Evolutionary conservation across 768 basidiomycete genomes (phyloP).

Genomic region (Lactarius vividus): DNA sequence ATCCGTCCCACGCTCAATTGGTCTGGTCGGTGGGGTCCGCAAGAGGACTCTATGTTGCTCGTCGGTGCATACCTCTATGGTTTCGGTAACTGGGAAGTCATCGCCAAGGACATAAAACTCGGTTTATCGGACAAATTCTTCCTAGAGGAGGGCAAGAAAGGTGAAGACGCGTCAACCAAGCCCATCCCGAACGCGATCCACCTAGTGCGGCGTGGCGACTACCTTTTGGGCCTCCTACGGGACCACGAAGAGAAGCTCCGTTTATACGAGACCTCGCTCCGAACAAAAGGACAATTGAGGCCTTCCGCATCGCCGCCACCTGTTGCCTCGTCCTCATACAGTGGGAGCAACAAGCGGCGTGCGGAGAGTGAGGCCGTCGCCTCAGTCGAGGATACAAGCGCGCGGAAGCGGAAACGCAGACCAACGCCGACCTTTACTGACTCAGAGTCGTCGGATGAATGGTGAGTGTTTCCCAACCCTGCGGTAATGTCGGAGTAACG

Average conservation of each 20-base stretch:
- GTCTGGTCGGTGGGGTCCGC: constrained; percentile 92
- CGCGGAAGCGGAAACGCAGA: constrained; percentile 80
- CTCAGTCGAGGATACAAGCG: constrained; percentile 68
- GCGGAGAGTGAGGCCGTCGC: constrained; percentile 85
- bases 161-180: constrained; percentile 76
- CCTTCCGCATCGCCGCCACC: constrained; percentile 76
- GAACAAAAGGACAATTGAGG: constrained; percentile 67
- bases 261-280: constrained; percentile 79
- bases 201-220: constrained; percentile 95
- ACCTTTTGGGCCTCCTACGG: constrained; percentile 76
- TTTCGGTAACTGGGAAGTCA: constrained; percentile 96
- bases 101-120: constrained; percentile 83
- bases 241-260: constrained; percentile 91
- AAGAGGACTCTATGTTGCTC: constrained; percentile 92
- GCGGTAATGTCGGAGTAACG: constrained; percentile 16
- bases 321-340: constrained; percentile 64
- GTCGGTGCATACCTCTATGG: constrained; percentile 92
- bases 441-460: constrained; percentile 89
- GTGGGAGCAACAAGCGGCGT: constrained; percentile 63
- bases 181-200: constrained; percentile 98
- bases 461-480: constrained; percentile 48
- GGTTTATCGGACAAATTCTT: constrained; percentile 92
- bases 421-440: constrained; percentile 97
- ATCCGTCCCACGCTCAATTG: constrained; percentile 94
- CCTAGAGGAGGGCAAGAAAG: constrained; percentile 96